phyloP scores from a whole-genome alignment of 2,329 filamentous ascomycete species.

The Lasiodiplodia theobromae region DNA sequence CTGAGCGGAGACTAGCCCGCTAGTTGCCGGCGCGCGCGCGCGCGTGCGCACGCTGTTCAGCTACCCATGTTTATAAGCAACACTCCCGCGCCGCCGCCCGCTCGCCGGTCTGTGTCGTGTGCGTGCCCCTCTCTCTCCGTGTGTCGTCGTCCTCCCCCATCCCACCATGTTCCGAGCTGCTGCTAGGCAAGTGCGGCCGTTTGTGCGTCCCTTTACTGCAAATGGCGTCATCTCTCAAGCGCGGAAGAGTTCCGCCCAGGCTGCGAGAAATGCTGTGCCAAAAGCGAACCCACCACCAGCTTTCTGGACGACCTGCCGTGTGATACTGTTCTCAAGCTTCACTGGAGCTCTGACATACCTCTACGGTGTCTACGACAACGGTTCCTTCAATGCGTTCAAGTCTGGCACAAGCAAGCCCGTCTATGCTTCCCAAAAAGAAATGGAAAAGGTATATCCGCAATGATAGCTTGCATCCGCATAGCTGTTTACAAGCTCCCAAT shows the following conservation, averaged over 20 bases:
- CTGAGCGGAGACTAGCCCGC: conserved; percentile 13
- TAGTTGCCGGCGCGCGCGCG: background rate
- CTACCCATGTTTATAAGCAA: conserved; percentile 5
- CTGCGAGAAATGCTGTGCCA: conserved; percentile 34
- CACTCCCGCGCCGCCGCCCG: background rate
- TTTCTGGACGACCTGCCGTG: conserved; percentile 58
- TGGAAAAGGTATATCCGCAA: conserved; percentile 55
- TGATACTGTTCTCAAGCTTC: conserved; percentile 57
- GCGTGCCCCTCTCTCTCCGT: conserved; percentile 33
- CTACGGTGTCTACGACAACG: conserved; percentile 55
- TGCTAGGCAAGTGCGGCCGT: conserved; percentile 33
- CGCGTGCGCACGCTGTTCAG: background rate
- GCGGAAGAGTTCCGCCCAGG: conserved; percentile 39
- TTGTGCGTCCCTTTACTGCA: conserved; percentile 36
- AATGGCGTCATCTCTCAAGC: conserved; percentile 39
- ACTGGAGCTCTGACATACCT: conserved; percentile 61
- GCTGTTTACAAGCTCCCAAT: background rate
- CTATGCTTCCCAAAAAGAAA: conserved; percentile 59
- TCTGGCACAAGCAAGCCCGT: conserved; percentile 41
- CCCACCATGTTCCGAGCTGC: conserved; percentile 44
- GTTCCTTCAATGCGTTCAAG: conserved; percentile 39
- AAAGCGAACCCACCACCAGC: conserved; percentile 38
- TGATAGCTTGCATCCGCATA: background rate
- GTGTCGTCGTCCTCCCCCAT: conserved; percentile 30
- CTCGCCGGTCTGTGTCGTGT: conserved; percentile 32